Evolutionary conservation across 1,284 basidiomycete genomes (phyloP), one percentile per base, ranked within the genome.

Genomic region (Neonothopanus nambi): DNA sequence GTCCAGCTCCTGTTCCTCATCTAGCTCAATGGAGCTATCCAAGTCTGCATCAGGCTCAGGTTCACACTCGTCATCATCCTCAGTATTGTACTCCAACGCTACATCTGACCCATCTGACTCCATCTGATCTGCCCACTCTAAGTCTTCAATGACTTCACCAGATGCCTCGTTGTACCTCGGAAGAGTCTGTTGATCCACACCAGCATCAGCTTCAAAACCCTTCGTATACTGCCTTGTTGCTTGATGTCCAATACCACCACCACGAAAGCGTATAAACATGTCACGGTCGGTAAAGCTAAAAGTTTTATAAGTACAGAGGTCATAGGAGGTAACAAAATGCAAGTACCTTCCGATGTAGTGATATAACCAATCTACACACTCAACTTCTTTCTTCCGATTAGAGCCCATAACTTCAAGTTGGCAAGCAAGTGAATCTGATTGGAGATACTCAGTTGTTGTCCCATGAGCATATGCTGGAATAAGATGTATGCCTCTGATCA

Each of bases 351-450:
- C n/a, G n/a, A n/a, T n/a, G n/a, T 59, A 59, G 42, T 54, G 52
- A 35, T 56, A 60, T 3, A 18, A 41, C 59, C 61, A 67, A 47
- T 67, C 63, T 37, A 58, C 55, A n/a, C 52, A 48, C 17, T 61
- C 52, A 15, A 38, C 30, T 9, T 30, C 37, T 18, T n/a, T 23
- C 8, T 47, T 44, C 8, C 47, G 47, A 20, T 47, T 20, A 6
- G 24, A 15, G 18, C 13, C 26, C 3, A 40, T 8, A 18, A 24
- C 36, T 30, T 52, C 44, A 26, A 35, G 38, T 36, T 52, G 35
- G 7, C 50, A 37, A 23, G 36, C 54, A 39, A 52, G 17, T 2
- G 54, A 56, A 35, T 52, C 45, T 6, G 2, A 3, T 9, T 44
- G 35, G 3, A 55, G 36, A 3, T 24, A 39, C 12, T 53, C 44